phyloP scores from a whole-genome alignment of 2,329 filamentous ascomycete species.

The Fusarium mundagurra region DNA sequence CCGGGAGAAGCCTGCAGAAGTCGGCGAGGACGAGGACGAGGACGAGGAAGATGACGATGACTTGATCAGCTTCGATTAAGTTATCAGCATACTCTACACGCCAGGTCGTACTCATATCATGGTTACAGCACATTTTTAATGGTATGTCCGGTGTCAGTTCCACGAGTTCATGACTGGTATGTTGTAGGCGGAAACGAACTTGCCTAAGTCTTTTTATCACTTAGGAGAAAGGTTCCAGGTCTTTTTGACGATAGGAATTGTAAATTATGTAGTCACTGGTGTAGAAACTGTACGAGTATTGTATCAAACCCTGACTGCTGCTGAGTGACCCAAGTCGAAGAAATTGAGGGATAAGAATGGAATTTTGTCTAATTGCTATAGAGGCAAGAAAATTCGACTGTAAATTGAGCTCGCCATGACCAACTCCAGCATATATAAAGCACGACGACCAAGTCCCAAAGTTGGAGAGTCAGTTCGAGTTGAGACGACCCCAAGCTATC shows the following conservation, averaged over 20 bases:
- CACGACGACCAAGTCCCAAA: background rate
- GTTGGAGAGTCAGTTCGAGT: background rate
- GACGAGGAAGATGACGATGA: background rate
- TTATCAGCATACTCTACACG: background rate
- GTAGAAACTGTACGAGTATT: background rate
- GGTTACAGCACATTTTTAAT: background rate
- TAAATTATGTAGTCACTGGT: background rate
- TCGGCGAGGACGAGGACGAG: background rate
- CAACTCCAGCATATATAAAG: slow-evolving; percentile 1
- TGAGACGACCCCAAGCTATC: background rate
- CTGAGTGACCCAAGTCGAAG: background rate
- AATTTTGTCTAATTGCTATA: slow-evolving; percentile 1
- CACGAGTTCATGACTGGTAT: background rate
- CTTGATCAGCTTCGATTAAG: background rate
- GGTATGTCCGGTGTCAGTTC: background rate
- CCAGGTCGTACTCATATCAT: background rate
- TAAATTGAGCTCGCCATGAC: background rate
- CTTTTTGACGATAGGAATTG: background rate
- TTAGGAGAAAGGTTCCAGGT: too few relatives aligned
- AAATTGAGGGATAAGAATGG: background rate
- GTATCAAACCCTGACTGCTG: background rate
- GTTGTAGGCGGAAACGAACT: background rate
- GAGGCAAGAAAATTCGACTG: background rate
- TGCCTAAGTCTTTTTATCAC: too few relatives aligned
- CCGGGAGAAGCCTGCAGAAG: background rate